phyloP scores from a whole-genome alignment of 352 stramenopile species.

The Phytophthora megakarya region DNA sequence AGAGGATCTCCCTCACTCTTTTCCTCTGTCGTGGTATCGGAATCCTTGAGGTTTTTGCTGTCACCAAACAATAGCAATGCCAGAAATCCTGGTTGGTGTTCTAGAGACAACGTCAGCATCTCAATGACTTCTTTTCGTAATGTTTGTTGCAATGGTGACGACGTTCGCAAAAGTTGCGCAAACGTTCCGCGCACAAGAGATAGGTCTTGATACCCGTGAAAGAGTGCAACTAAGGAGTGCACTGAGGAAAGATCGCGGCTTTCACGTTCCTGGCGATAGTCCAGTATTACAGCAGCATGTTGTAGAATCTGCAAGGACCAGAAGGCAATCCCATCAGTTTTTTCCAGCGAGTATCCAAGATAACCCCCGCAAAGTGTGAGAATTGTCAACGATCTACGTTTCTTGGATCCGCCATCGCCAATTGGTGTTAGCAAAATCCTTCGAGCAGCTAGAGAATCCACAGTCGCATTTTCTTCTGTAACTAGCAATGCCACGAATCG shows the following conservation, averaged over 20 bases:
- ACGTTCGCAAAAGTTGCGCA: constrained; percentile 38
- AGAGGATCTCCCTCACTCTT: constrained; percentile 27
- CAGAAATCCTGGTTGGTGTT: constrained; percentile 68
- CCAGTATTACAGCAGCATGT: constrained; percentile 42
- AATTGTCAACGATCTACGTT: constrained; percentile 48
- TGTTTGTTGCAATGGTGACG: constrained; percentile 23
- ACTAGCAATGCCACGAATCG: constrained; percentile 53
- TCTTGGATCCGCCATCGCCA: constrained; percentile 44
- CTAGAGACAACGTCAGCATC: constrained; percentile 56
- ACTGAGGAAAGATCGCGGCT: constrained; percentile 27
- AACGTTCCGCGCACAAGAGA: constrained; percentile 45
- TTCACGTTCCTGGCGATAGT: constrained; percentile 31
- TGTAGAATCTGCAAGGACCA: constrained; percentile 61
- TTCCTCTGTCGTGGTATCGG: constrained; percentile 18
- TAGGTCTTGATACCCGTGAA: constrained; percentile 51
- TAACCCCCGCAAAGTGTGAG: constrained; percentile 61
- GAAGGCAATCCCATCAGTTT: constrained; percentile 41
- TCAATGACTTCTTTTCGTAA: constrained; percentile 54
- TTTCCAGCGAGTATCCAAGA: constrained; percentile 49
- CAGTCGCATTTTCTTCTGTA: neutral
- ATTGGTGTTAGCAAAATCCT: constrained; percentile 54
- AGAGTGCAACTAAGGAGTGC: constrained; percentile 59
- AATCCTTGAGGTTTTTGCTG: constrained; percentile 16
- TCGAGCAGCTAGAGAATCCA: constrained; percentile 20
- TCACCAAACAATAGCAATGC: constrained; percentile 54